A percentile compares a stretch with the other conserved stretches of the same genome.
phyloP scores from a whole-genome alignment of 495 filamentous ascomycete species.

The Bryoglossum gracile region DNA sequence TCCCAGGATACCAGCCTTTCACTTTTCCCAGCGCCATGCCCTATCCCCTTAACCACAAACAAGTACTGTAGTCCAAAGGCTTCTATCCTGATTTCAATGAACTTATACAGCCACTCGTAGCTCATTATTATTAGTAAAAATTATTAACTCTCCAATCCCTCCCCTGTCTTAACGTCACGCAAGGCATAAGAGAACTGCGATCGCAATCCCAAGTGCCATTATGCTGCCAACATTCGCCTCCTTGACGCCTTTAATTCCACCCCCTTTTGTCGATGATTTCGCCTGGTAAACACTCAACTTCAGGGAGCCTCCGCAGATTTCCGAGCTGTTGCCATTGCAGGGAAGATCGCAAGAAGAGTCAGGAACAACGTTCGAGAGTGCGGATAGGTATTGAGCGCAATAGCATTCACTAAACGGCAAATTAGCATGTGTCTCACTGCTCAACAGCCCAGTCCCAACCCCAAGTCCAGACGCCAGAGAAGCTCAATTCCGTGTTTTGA shows the following conservation, averaged over 20 bases:
- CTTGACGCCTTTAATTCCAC: constrained; percentile 1
- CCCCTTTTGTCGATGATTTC: constrained; percentile 10
- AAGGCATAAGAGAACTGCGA: constrained; percentile 13
- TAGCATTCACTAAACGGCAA: constrained; percentile 39
- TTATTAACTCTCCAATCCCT: too few species aligned
- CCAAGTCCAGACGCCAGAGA: not conserved
- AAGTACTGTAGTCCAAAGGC: too few species aligned
- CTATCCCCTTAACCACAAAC: too few species aligned
- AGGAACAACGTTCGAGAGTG: constrained; percentile 26
- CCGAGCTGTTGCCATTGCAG: constrained; percentile 36
- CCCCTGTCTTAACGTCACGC: too few species aligned
- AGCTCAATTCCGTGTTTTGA: not conserved
- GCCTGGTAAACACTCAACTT: constrained; percentile 30
- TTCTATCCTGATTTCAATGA: too few species aligned
- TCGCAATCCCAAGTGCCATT: constrained; percentile 20
- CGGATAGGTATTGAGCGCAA: constrained; percentile 34
- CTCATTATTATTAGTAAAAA: too few species aligned
- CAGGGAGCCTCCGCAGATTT: constrained; percentile 39
- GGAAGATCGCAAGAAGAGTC: constrained; percentile 35
- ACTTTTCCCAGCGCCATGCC: too few species aligned
- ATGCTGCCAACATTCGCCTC: constrained; percentile 10
- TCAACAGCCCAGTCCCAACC: not conserved
- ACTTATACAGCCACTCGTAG: too few species aligned
- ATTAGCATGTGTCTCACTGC: too few species aligned
- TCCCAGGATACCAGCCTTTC: too few species aligned